Evolutionary conservation across 2,329 filamentous ascomycete genomes (phyloP), one percentile per base, ranked within the genome.

Genomic region (Ceratocystis albifundus): DNA sequence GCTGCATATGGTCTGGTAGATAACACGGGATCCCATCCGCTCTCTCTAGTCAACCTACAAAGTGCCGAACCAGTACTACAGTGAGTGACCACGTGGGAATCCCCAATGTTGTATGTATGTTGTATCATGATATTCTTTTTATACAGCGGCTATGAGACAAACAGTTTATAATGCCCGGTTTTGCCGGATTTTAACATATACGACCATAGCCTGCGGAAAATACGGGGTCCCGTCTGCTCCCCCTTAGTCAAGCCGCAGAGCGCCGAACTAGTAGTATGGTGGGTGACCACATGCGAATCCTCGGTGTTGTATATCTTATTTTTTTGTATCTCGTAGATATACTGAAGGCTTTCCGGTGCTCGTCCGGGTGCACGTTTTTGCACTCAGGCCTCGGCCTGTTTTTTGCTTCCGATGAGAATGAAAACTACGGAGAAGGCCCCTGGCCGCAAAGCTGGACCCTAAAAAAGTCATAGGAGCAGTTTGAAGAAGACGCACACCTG

Each of bases 171-270:
- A 50, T 22, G 7, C 4, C 46, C 5, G 22, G 46, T 50, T n/a
- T 50, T 10, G 46, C 8, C 22, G 22, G 4, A 41, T 41, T 22
- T 45, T 4, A 20, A 36, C 15, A 46, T 41, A 62, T 62, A 62
- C 61, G 61, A 45, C 61, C 20, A 62, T 45, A 62, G 61, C 61
- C 44, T 30, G 28, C 3, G 28, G 28, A 30, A 30, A 6, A 30
- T 46, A 63, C 20, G 61, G 44, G 32, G 61, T 50, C 61, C 36
- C 61, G 61, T 62, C 61, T 44, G 36, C 61, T 62, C 61, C 61
- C 61, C 61, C 36, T 20, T 62, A 62, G 61, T 62, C 44, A 62
- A 62, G 61, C 20, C 44, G 25, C 36, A 46, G 44, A 45, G 61
- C 61, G 61, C 20, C 36, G 36, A 22, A 62, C 61, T 20, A 62